A percentile compares a stretch with the other conserved stretches of the same genome.
These are phyloP conservation scores for Pseudocercospora cruenta DNA, from an alignment of 2,329 filamentous ascomycete species.

Conservation along the genomic window DNA sequence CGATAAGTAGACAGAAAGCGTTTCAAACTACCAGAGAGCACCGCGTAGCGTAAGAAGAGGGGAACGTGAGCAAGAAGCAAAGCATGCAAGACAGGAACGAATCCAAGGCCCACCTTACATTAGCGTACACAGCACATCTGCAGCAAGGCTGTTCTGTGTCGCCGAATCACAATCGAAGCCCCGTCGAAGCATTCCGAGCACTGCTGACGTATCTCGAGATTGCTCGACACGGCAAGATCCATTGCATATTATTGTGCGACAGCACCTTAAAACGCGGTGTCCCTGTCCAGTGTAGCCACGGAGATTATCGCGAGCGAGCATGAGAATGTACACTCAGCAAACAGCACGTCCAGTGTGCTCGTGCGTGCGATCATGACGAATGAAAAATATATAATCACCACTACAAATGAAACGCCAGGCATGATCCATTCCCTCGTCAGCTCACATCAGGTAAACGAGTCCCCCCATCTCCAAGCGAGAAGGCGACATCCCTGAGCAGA, in stretches of 20 bases:
- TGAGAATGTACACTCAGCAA: no score
- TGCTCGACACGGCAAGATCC: slow-evolving; percentile 8
- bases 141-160: not conserved
- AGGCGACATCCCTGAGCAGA: not conserved
- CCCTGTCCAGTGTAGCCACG: not conserved
- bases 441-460: not conserved
- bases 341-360: no score
- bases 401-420: not conserved
- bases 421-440: not conserved
- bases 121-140: not conserved
- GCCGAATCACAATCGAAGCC: slow-evolving; percentile 9
- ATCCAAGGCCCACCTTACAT: not conserved
- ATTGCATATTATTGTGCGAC: slow-evolving; percentile 4
- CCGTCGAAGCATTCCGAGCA: not conserved
- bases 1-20: not conserved
- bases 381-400: not conserved
- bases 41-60: slow-evolving; percentile 6
- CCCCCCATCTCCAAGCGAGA: not conserved
- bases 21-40: slow-evolving; percentile 1
- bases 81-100: not conserved
- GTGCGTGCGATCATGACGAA: not conserved
- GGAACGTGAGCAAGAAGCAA: not conserved
- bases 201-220: slow-evolving; percentile 10
- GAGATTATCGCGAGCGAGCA: not conserved
- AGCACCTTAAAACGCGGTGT: not conserved